Percentiles rank a stretch among this genome's conserved stretches.
These are phyloP conservation scores for Trifolium subterraneum DNA, from an alignment of 306 rosid genomes.

Conservation along the genomic window DNA sequence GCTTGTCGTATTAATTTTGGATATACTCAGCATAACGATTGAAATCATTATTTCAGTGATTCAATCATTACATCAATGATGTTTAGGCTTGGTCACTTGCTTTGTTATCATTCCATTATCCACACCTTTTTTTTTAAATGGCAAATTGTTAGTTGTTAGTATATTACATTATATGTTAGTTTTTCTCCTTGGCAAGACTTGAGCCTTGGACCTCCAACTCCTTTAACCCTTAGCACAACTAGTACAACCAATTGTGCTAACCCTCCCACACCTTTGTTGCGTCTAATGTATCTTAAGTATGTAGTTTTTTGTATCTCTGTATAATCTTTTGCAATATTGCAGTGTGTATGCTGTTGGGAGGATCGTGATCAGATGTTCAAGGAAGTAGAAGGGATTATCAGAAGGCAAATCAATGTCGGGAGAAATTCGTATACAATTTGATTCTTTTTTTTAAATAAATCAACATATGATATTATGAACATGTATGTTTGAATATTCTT, in stretches of 20 bases:
- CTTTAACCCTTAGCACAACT: too few relatives aligned
- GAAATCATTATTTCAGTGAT: background rate
- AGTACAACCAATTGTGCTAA: too few relatives aligned
- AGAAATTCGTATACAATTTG: conserved; percentile 20
- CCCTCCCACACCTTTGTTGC: background rate
- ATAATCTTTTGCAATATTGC: conserved; percentile 31
- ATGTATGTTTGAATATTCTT: conserved; percentile 26
- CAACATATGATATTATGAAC: conserved; percentile 26
- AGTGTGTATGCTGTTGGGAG: conserved; percentile 99
- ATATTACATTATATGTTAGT: too few relatives aligned
- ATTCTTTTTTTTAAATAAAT: background rate
- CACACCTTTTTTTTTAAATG: too few relatives aligned
- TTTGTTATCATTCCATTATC: conserved; percentile 8
- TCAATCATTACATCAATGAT: background rate
- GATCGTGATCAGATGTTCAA: conserved; percentile 88
- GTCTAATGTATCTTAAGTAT: conserved; percentile 5
- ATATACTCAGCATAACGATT: background rate
- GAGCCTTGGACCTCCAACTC: too few relatives aligned
- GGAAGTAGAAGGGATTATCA: conserved; percentile 94
- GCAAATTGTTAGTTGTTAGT: too few relatives aligned
- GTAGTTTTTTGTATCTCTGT: background rate
- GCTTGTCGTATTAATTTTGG: conserved; percentile 17
- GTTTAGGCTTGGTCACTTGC: conserved; percentile 7
- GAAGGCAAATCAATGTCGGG: conserved; percentile 89
- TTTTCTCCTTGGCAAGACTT: too few relatives aligned